Conservation (phyloP, 1,139 yeast species). For the Geotrichum fermentans region DNA sequence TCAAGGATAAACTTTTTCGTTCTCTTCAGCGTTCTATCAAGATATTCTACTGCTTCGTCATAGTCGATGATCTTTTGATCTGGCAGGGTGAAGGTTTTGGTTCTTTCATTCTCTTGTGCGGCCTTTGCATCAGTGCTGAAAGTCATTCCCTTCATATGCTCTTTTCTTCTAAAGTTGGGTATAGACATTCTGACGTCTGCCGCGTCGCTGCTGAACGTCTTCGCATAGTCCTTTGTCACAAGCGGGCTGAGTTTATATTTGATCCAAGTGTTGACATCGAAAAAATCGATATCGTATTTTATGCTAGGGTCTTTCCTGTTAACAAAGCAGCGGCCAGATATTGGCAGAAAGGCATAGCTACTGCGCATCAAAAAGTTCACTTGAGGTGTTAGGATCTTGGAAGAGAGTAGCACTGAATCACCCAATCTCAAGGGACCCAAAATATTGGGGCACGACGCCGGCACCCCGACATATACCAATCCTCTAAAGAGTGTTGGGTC, state of each 20-base stretch:
- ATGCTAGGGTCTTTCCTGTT: conserved; percentile 52
- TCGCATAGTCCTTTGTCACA: conserved; percentile 44
- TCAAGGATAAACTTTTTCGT: conserved; percentile 57
- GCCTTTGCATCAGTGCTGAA: background rate
- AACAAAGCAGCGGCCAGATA: conserved; percentile 66
- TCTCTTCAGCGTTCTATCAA: conserved; percentile 54
- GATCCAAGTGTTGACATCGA: conserved; percentile 76
- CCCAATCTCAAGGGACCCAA: conserved; percentile 81
- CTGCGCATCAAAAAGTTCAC: conserved; percentile 87
- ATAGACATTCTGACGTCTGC: conserved; percentile 2
- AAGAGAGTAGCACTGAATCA: conserved; percentile 71
- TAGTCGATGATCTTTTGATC: conserved; percentile 39
- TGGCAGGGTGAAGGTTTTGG: conserved; percentile 17
- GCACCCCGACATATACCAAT: conserved; percentile 74
- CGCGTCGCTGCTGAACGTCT: conserved; percentile 16
- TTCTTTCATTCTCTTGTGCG: background rate
- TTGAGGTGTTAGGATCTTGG: conserved; percentile 69
- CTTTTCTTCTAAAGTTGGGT: conserved; percentile 6
- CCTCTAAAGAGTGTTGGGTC: conserved; percentile 69
- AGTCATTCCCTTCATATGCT: conserved; percentile 4
- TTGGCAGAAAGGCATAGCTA: conserved; percentile 70
- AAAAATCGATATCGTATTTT: conserved; percentile 64
- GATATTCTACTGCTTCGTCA: conserved; percentile 61
- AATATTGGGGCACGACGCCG: conserved; percentile 78
- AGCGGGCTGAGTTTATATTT: conserved; percentile 70